Percentiles rank a stretch among this genome's conserved stretches.
These are phyloP conservation scores for Leishmania tropica DNA, from an alignment of 208 protist species.

Conservation along the genomic window DNA sequence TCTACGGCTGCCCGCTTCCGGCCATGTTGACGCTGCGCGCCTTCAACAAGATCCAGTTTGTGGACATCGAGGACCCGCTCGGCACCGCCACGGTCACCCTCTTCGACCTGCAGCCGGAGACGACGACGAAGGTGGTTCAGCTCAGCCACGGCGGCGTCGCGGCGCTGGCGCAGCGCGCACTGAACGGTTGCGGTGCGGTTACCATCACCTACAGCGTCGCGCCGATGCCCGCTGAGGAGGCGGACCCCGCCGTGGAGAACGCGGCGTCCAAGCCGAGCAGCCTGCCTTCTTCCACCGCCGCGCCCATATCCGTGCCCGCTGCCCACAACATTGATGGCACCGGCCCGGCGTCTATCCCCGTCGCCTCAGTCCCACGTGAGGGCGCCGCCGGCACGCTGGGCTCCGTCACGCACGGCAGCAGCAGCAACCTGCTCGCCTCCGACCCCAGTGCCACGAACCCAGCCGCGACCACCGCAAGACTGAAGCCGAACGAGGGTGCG, in stretches of 20 bases:
- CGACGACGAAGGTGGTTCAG: conserved; percentile 45
- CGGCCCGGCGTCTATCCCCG: conserved; percentile 17
- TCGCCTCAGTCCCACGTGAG: conserved; percentile 12
- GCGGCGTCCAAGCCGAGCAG: neutral
- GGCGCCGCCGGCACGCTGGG: conserved; percentile 17
- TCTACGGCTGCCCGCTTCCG: conserved; percentile 61
- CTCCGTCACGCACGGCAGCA: neutral
- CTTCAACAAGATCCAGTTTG: conserved; percentile 57
- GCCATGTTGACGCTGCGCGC: conserved; percentile 65
- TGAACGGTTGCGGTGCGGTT: conserved; percentile 58
- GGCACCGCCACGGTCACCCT: conserved; percentile 78
- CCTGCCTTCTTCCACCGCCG: conserved; percentile 9
- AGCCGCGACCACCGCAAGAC: conserved; percentile 19
- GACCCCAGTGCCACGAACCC: conserved; percentile 30
- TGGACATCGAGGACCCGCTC: conserved; percentile 68
- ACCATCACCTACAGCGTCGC: conserved; percentile 59
- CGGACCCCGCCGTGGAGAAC: neutral
- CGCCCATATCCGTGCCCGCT: conserved; percentile 26
- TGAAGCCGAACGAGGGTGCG: conserved; percentile 24
- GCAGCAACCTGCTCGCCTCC: conserved; percentile 9
- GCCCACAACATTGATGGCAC: conserved; percentile 31
- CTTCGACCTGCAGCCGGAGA: conserved; percentile 36
- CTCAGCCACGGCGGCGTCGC: conserved; percentile 73
- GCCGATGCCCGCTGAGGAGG: conserved; percentile 14
- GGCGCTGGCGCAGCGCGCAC: conserved; percentile 46